A percentile compares a stretch with the other conserved stretches of the same genome.
phyloP scores from a whole-genome alignment of 305 asterid species.

The Fraxinus sp. region DNA sequence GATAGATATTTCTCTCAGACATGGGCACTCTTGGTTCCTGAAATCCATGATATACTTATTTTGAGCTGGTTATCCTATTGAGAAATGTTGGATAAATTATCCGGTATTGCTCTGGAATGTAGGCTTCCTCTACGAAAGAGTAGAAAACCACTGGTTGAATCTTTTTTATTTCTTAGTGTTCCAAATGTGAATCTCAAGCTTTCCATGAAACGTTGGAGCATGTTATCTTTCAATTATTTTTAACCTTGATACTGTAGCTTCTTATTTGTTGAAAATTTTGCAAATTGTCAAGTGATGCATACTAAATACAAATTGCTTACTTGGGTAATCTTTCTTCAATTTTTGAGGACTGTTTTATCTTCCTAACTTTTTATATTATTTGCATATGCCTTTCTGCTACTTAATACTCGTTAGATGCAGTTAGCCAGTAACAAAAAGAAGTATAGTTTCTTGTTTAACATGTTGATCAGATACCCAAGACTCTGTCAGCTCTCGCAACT shows the following conservation, averaged over 20 bases:
- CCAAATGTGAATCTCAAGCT: not conserved
- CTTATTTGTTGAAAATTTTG: slow-evolving; percentile 2
- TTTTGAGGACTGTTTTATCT: not conserved
- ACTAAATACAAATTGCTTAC: not conserved
- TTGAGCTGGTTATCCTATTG: not conserved
- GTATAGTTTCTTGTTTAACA: not conserved
- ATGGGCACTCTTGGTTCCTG: not conserved
- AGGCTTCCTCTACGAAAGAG: not conserved
- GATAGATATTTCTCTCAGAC: not conserved
- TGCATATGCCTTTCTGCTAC: not conserved
- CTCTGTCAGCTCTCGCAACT: not conserved
- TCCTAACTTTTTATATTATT: not conserved
- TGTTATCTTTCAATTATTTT: not conserved
- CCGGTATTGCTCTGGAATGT: not conserved
- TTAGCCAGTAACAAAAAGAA: not conserved
- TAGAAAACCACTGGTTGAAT: not conserved
- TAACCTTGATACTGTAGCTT: not conserved
- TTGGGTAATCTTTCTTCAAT: not conserved
- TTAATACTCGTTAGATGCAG: not conserved
- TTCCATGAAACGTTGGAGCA: not conserved
- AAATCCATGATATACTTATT: not conserved
- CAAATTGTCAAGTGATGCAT: not conserved
- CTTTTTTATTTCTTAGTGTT: not conserved
- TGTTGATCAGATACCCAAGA: not conserved
- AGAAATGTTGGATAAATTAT: not conserved